Evolutionary conservation across 2,329 filamentous ascomycete species (phyloP).

Genomic region (Allantophomopsis cytisporea): DNA sequence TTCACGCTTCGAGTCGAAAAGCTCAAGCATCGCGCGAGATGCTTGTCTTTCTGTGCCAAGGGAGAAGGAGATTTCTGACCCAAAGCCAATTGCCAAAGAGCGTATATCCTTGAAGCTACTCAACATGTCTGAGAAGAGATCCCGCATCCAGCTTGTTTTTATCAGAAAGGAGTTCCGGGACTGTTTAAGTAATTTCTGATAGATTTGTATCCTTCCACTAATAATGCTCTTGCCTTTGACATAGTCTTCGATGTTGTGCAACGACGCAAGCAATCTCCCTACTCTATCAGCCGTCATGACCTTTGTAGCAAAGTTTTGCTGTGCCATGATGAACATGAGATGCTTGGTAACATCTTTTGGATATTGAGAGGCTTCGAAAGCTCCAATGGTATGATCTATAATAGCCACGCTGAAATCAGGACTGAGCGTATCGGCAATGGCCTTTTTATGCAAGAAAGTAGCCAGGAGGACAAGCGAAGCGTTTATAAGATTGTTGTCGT

Average conservation of each 20-base stretch:
- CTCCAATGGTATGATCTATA: slow-evolving; percentile 65
- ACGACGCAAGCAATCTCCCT: slow-evolving; percentile 52
- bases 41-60: slow-evolving; percentile 58
- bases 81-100: slow-evolving; percentile 58
- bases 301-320: slow-evolving; percentile 64
- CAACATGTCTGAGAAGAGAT: slow-evolving; percentile 71
- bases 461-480: slow-evolving; percentile 68
- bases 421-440: slow-evolving; percentile 56
- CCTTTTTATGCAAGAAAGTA: slow-evolving; percentile 61
- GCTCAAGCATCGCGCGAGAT: slow-evolving; percentile 50
- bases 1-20: slow-evolving; percentile 40
- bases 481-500: slow-evolving; percentile 58
- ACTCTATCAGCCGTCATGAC: slow-evolving; percentile 62
- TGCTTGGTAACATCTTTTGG: slow-evolving; percentile 70
- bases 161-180: slow-evolving; percentile 55
- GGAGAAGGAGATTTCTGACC: slow-evolving; percentile 53
- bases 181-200: slow-evolving; percentile 64
- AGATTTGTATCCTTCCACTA: slow-evolving; percentile 64
- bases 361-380: slow-evolving; percentile 51
- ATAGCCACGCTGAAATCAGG: slow-evolving; percentile 72
- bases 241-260: slow-evolving; percentile 61
- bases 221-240: slow-evolving; percentile 71
- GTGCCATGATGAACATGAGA: slow-evolving; percentile 67
- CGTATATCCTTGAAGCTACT: slow-evolving; percentile 68
- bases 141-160: slow-evolving; percentile 67